Base-by-base conservation (phyloP, 2,329 filamentous ascomycete species). In the Aspergillus transmontanensis region DNA sequence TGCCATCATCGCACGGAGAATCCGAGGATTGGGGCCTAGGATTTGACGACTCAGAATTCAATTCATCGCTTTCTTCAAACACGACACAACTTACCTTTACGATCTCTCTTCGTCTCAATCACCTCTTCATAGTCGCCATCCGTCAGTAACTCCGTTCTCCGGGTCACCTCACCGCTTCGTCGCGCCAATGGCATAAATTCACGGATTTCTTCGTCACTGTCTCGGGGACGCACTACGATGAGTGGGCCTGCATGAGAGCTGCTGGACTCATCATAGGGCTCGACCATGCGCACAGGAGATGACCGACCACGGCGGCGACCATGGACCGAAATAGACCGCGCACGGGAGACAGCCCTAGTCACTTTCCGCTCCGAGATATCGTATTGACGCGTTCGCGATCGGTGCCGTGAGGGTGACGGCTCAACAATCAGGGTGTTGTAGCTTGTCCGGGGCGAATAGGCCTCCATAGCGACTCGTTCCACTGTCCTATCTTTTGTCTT, bases 61-160 rank as follows among this genome's bases (percentile, higher is more conserved):
- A 21, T 16, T 41, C 63, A 73, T 68, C 71, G 65, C 62, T 48
- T 60, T 59, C 62, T 68, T 53, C 66, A 66, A 60, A 80, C 69
- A 67, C 76, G 66, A 61, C 70, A 68, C 88, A 95, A 89, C 91
- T 90, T 95, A 96, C 94, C 93, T 93, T 92, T 95, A 84, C 90
- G 90, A 82, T 97, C 93, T 84, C 91, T 93, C 81, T 93, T 91
- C 72, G 97, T 88, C 65, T 83, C 80, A 5, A 81, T 72, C 6
- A 89, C 79, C 63, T 88, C 86, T 57, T 84, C 79, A 45, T 78
- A 77, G 70, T 83, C 72, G 70, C 81, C 68, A 45, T 71, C 66
- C 39, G 74, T 75, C 64, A 79, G 74, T 21, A 77, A 71, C 43
- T 76, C 67, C n/a, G 72, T 75, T 23, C 73, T 68, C 23, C 69